A percentile compares a stretch with the other conserved stretches of the same genome.
phyloP scores from a whole-genome alignment of 2,329 filamentous ascomycete species.

The Aspergillus clavatus region DNA sequence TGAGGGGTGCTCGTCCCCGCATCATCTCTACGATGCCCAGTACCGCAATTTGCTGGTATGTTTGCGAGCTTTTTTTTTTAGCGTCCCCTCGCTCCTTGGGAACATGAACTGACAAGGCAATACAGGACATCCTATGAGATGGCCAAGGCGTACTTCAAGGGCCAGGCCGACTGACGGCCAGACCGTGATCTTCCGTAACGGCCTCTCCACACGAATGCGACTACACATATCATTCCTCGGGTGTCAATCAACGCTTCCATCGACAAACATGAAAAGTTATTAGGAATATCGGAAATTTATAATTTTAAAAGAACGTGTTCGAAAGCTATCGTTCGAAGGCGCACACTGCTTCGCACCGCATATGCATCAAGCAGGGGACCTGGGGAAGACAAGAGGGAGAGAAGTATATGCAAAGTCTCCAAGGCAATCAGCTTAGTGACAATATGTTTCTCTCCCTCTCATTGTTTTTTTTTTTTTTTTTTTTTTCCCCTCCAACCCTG shows the following conservation, averaged over 20 bases:
- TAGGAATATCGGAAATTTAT: neutral
- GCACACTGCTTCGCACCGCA: neutral
- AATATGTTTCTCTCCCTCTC: neutral
- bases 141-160: conserved; percentile 63
- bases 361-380: neutral
- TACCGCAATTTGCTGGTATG: conserved; percentile 97
- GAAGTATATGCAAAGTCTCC: neutral
- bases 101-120: conserved; percentile 7
- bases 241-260: neutral
- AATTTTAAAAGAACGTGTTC: neutral
- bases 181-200: conserved; percentile 10
- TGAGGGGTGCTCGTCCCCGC: conserved; percentile 84
- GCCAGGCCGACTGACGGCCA: conserved; percentile 23
- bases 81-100: neutral
- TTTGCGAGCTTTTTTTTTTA: conserved; percentile 13
- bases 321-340: neutral
- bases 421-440: neutral
- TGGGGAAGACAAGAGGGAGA: neutral
- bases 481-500: conserved; percentile 6
- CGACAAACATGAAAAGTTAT: neutral
- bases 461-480: conserved; percentile 6
- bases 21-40: conserved; percentile 97
- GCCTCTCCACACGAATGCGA: conserved; percentile 13
- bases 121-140: conserved; percentile 61
- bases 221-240: neutral